Percentiles rank a stretch among this genome's conserved stretches.
Evolutionary conservation across 768 basidiomycete species (phyloP).

Genomic region (Mycena pura): DNA sequence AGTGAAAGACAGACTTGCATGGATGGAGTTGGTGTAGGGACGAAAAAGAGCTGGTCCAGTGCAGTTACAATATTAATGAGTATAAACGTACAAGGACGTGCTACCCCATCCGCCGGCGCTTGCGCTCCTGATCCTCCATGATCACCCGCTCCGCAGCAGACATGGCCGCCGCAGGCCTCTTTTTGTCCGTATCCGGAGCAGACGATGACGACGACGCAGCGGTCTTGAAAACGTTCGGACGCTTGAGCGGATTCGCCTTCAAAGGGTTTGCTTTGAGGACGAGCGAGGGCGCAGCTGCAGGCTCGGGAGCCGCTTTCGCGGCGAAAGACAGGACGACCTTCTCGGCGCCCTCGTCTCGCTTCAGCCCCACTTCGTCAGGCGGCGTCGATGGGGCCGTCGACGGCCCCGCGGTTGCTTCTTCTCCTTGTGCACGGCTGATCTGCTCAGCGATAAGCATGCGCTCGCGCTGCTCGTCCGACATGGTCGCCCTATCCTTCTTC

Average conservation of each 20-base stretch:
- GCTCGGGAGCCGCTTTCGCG: constrained; percentile 52
- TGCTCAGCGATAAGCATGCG: constrained; percentile 89
- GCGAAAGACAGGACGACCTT: constrained; percentile 80
- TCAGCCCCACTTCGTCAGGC: constrained; percentile 63
- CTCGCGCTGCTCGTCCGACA: constrained; percentile 95
- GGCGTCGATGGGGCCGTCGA: constrained; percentile 42
- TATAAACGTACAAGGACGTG: neutral
- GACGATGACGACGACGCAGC: constrained; percentile 43
- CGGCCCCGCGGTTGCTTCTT: constrained; percentile 41
- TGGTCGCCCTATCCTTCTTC: constrained; percentile 92
- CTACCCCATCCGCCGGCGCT: constrained; percentile 75
- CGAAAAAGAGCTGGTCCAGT: no score
- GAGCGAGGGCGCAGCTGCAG: constrained; percentile 43
- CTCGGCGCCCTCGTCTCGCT: constrained; percentile 73
- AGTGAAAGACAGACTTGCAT: no score
- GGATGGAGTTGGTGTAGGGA: no score
- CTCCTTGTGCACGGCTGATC: constrained; percentile 83
- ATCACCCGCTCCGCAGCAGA: constrained; percentile 88
- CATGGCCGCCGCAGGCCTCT: constrained; percentile 68
- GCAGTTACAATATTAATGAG: neutral
- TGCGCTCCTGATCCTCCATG: constrained; percentile 89
- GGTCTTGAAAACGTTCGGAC: constrained; percentile 76
- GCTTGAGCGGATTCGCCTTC: constrained; percentile 57
- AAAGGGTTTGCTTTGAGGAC: constrained; percentile 64
- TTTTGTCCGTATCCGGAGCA: constrained; percentile 56